Conservation (phyloP, 2,329 filamentous ascomycete genomes). For the Akanthomyces dipterigenus region DNA sequence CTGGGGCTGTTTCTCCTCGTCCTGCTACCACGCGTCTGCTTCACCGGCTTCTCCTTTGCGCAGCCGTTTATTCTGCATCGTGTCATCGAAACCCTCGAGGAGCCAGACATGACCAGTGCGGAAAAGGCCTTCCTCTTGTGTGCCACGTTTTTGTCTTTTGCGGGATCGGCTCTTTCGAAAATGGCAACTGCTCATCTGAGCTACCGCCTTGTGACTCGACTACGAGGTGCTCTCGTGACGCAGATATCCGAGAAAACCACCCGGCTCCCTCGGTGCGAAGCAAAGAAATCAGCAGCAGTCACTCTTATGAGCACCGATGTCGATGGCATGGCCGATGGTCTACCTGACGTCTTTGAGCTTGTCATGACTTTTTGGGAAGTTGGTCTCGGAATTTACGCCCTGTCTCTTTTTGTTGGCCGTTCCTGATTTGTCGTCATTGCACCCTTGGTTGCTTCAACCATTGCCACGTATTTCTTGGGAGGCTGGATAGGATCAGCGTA, state of each 20-base stretch:
- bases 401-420: not conserved
- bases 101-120: not conserved
- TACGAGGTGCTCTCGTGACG: slow-evolving; percentile 28
- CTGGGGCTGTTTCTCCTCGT: not conserved
- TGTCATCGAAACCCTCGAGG: not conserved
- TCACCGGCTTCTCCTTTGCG: not conserved
- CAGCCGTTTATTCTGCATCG: not conserved
- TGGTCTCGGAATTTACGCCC: not conserved
- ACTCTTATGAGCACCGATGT: slow-evolving; percentile 9
- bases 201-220: slow-evolving; percentile 23
- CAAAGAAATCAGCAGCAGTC: slow-evolving; percentile 20
- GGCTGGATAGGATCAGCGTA: not conserved
- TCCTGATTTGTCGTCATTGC: not conserved
- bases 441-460: not conserved
- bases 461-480: not conserved
- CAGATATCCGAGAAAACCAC: slow-evolving; percentile 42
- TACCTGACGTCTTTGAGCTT: not conserved
- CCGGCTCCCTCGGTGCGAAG: slow-evolving; percentile 20
- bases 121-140: not conserved
- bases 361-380: not conserved
- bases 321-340: not conserved
- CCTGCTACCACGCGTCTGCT: not conserved
- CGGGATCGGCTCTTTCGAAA: not conserved
- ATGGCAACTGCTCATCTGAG: not conserved
- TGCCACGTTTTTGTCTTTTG: not conserved